phyloP scores from a whole-genome alignment of 2,329 filamentous ascomycete genomes.

The Metarhizium album region DNA sequence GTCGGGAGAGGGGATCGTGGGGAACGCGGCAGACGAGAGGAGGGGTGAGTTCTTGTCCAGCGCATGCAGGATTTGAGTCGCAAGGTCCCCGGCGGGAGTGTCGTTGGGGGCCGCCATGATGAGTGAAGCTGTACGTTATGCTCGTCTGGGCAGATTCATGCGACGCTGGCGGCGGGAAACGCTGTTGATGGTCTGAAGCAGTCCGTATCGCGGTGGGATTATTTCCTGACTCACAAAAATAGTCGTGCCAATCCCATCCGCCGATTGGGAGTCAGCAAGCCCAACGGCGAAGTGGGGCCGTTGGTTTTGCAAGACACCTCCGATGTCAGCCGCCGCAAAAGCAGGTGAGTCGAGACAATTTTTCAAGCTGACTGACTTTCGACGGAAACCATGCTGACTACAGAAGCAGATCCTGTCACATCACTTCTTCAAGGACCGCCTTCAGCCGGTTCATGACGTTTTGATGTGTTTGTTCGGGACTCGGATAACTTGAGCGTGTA shows the following conservation, averaged over 20 bases:
- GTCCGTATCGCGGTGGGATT: not conserved
- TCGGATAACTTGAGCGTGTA: no score
- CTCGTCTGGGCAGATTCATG: not conserved
- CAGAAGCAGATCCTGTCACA: no score
- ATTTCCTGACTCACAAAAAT: constrained; percentile 4
- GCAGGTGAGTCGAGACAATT: no score
- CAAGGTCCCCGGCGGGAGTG: constrained; percentile 42
- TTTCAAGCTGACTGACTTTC: no score
- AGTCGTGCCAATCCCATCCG: not conserved
- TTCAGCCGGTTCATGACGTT: no score
- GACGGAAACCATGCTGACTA: no score
- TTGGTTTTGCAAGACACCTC: no score
- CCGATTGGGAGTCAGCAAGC: not conserved
- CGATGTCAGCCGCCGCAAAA: no score
- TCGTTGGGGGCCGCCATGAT: constrained; percentile 32
- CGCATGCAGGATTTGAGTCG: constrained; percentile 52
- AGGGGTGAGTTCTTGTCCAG: constrained; percentile 54
- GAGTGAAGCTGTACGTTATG: not conserved
- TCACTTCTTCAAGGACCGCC: no score
- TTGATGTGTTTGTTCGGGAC: no score
- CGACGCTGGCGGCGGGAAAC: not conserved
- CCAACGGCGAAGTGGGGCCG: not conserved
- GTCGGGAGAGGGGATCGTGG: constrained; percentile 50
- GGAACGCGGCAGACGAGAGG: constrained; percentile 59
- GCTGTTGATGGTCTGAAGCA: constrained; percentile 1